A percentile compares a stretch with the other conserved stretches of the same genome.
These are phyloP conservation scores for Lyophyllum decastes DNA, from an alignment of 768 basidiomycete species.

Conservation along the genomic window DNA sequence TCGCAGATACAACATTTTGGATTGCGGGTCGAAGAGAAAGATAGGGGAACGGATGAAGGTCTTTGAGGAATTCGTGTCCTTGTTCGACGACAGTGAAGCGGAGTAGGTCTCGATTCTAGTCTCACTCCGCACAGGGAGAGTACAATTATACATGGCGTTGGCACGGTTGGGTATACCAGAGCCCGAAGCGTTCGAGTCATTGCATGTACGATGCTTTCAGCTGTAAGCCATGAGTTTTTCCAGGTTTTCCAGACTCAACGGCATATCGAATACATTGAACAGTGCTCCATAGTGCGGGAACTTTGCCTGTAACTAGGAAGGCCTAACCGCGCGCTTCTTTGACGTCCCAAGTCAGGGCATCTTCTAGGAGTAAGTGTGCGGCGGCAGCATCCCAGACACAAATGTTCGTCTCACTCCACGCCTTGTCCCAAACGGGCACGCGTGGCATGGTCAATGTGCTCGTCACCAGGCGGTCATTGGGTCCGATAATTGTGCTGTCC, in stretches of 20 bases:
- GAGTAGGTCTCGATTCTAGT: not conserved
- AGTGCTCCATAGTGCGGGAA: slow-evolving; percentile 30
- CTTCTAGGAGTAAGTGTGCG: slow-evolving; percentile 32
- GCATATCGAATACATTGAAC: slow-evolving; percentile 32
- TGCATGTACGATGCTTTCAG: slow-evolving; percentile 4
- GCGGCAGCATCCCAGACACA: slow-evolving; percentile 38
- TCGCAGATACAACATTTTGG: slow-evolving; percentile 35
- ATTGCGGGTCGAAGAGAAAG: slow-evolving; percentile 29
- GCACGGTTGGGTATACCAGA: not conserved
- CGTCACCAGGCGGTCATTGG: slow-evolving; percentile 31
- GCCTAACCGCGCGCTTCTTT: slow-evolving; percentile 29
- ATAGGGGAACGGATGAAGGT: slow-evolving; percentile 42
- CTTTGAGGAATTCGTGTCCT: slow-evolving; percentile 41
- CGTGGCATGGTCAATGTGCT: slow-evolving; percentile 31
- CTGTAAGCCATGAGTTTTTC: slow-evolving; percentile 22
- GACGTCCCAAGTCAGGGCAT: slow-evolving; percentile 25
- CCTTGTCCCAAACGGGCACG: slow-evolving; percentile 31
- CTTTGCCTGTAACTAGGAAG: slow-evolving; percentile 34
- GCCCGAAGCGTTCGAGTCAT: not conserved
- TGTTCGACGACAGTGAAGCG: slow-evolving; percentile 35
- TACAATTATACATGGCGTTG: not conserved
- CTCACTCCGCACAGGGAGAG: not conserved
- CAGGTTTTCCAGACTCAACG: slow-evolving; percentile 28
- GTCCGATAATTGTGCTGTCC: slow-evolving; percentile 32
- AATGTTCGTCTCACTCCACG: slow-evolving; percentile 28